Evolutionary conservation across 495 filamentous ascomycete species (phyloP), one percentile per base, ranked within the genome.

Genomic region (Choiromyces venosus): DNA sequence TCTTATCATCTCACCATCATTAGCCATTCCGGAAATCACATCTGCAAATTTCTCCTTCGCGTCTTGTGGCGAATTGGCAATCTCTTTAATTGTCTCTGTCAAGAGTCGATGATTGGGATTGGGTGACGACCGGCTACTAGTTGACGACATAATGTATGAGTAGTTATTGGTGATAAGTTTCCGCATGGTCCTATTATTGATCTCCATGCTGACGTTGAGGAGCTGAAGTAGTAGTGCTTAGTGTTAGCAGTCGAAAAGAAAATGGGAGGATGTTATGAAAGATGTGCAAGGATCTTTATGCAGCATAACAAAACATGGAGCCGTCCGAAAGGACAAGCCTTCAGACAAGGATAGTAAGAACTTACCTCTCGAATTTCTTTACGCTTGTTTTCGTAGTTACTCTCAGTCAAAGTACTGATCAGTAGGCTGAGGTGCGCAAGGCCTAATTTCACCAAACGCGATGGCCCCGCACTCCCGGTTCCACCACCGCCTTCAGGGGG

Each of bases 371-470:
- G 89, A 78, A 99, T 91, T 82, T 94, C 92, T 80, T 95, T 93
- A 77, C 89, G 89, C 84, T 96, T 93, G 52, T 88, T 86, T 81
- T 98, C 93, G 92, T 93, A 97, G 92, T 96, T 97, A 76, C 90
- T 89, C 83, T 97, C 94, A 80, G 93, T 97, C 81, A 97, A 91
- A 37, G 92, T 92, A 85, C 93, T 94, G 73, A 99, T 87, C 44
- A 98, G 87, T 72, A 99, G 87, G 83, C 94, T 96, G 71, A 98
- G 89, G 86, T 99, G 96, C 71, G 94, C 93, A 78, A 96, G 90
- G 72, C 92, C 93, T 82, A 99, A 94, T 82, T 93, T 96, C 61
- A 92, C 87, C 71, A 92, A 46, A 64, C 77, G 73, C 65, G 74
- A 66, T 68, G 75, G 68, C 72, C 76, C 79, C 73, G 76, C 73